phyloP scores from a whole-genome alignment of 192 early-diverging fungal genomes.

The Mortierella antarctica region DNA sequence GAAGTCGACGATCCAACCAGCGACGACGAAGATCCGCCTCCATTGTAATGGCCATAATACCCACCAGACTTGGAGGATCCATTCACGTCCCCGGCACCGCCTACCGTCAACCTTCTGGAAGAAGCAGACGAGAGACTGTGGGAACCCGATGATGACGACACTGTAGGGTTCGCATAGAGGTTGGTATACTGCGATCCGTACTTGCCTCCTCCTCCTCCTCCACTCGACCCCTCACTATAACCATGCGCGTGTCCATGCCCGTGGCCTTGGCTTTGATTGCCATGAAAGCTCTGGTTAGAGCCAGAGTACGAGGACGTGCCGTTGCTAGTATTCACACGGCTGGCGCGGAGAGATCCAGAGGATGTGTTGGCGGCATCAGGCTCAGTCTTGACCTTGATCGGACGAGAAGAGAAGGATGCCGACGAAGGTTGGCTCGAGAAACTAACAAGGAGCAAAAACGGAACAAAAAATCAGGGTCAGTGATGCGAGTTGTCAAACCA shows the following conservation, averaged over 20 bases:
- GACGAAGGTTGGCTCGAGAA: conserved; percentile 30
- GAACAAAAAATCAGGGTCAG: neutral
- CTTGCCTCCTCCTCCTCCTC: conserved; percentile 14
- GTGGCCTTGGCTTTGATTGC: conserved; percentile 13
- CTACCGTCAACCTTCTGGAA: conserved; percentile 33
- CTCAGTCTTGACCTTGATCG: conserved; percentile 48
- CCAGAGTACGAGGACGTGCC: neutral
- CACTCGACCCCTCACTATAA: conserved; percentile 4
- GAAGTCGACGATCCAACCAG: neutral
- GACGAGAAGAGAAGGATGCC: conserved; percentile 12
- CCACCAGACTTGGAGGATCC: neutral
- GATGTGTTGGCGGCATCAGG: conserved; percentile 20
- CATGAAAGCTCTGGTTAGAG: conserved; percentile 36
- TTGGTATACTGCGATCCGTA: conserved; percentile 46
- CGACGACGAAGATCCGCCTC: conserved; percentile 4
- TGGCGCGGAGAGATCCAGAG: conserved; percentile 24
- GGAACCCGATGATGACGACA: conserved; percentile 15
- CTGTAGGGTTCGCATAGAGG: conserved; percentile 34
- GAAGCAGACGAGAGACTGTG: conserved; percentile 14
- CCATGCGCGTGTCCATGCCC: conserved; percentile 7
- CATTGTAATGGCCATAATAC: conserved; percentile 5
- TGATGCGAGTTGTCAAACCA: neutral
- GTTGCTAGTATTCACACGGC: conserved; percentile 16
- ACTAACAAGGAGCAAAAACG: neutral
- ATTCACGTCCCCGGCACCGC: conserved; percentile 7